phyloP scores from a whole-genome alignment of 2,329 filamentous ascomycete genomes.

The Plectosphaerella plurivora region DNA sequence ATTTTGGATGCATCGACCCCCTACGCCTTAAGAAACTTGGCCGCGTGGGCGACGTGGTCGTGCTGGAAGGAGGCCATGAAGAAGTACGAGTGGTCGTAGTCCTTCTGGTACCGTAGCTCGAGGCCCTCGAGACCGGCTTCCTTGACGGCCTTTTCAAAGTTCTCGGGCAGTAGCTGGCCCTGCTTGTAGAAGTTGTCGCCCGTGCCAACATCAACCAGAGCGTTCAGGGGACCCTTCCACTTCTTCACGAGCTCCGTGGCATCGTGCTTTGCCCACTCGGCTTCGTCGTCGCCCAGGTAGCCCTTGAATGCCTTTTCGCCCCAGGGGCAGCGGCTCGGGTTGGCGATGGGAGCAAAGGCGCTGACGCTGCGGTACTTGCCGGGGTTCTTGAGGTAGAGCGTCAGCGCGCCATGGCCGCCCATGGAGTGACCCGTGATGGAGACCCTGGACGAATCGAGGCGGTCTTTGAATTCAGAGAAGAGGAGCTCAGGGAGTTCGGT shows the following conservation, averaged over 20 bases:
- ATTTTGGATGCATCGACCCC: slow-evolving; percentile 1
- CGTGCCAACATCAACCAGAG: slow-evolving; percentile 88
- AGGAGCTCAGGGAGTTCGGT: slow-evolving; percentile 77
- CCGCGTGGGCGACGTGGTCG: slow-evolving; percentile 88
- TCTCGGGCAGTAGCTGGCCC: slow-evolving; percentile 88
- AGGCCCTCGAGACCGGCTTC: slow-evolving; percentile 70
- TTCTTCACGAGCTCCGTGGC: slow-evolving; percentile 81
- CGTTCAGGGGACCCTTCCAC: slow-evolving; percentile 67
- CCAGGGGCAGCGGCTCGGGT: slow-evolving; percentile 84
- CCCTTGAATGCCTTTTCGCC: slow-evolving; percentile 91
- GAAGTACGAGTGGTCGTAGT: slow-evolving; percentile 96
- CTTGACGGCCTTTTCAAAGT: slow-evolving; percentile 76
- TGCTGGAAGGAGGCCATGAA: slow-evolving; percentile 89
- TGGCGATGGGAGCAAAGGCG: slow-evolving; percentile 86
- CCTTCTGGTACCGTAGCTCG: slow-evolving; percentile 74
- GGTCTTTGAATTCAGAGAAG: slow-evolving; percentile 62
- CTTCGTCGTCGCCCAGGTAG: slow-evolving; percentile 75
- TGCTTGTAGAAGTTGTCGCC: slow-evolving; percentile 97
- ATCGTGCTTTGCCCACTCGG: slow-evolving; percentile 84
- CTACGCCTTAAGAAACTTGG: slow-evolving; percentile 64
- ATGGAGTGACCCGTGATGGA: slow-evolving; percentile 93
- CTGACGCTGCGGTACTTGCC: slow-evolving; percentile 84
- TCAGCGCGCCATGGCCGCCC: slow-evolving; percentile 94
- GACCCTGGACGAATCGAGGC: slow-evolving; percentile 66
- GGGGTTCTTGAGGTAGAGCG: slow-evolving; percentile 86